Conservation (phyloP, 2,329 filamentous ascomycete genomes). For the Pseudogymnoascus sp. region DNA sequence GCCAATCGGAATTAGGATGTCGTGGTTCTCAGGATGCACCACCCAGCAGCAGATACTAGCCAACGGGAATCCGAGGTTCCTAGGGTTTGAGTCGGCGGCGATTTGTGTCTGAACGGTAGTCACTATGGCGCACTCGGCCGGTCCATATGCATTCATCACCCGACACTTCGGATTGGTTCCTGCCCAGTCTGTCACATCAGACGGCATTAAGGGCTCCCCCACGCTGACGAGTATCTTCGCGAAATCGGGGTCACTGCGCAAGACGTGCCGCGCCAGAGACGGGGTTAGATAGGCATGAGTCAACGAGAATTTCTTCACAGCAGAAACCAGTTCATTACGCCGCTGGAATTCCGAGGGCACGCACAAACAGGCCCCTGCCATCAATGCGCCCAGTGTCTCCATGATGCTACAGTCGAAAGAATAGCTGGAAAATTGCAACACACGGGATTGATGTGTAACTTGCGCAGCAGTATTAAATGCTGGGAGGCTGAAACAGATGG, state of each 20-base stretch:
- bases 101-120: constrained; percentile 28
- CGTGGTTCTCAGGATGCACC: not conserved
- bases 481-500: constrained; percentile 15
- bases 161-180: constrained; percentile 19
- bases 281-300: constrained; percentile 21
- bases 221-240: constrained; percentile 70
- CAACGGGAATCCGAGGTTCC: constrained; percentile 11
- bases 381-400: constrained; percentile 9
- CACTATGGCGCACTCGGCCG: constrained; percentile 54
- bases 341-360: constrained; percentile 57
- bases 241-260: constrained; percentile 68
- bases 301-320: constrained; percentile 53
- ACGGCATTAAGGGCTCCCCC: constrained; percentile 72
- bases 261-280: constrained; percentile 69
- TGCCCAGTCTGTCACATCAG: constrained; percentile 34
- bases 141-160: constrained; percentile 55
- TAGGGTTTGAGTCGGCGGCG: constrained; percentile 22
- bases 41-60: constrained; percentile 29
- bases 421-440: constrained; percentile 26
- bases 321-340: constrained; percentile 60
- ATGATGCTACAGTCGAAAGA: constrained; percentile 6
- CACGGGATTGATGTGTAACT: constrained; percentile 31
- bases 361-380: constrained; percentile 39
- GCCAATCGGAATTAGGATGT: constrained; percentile 1
- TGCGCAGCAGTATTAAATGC: constrained; percentile 24